Evolutionary conservation across 352 stramenopile species (phyloP).

Genomic region (Pythium folliculosum): DNA sequence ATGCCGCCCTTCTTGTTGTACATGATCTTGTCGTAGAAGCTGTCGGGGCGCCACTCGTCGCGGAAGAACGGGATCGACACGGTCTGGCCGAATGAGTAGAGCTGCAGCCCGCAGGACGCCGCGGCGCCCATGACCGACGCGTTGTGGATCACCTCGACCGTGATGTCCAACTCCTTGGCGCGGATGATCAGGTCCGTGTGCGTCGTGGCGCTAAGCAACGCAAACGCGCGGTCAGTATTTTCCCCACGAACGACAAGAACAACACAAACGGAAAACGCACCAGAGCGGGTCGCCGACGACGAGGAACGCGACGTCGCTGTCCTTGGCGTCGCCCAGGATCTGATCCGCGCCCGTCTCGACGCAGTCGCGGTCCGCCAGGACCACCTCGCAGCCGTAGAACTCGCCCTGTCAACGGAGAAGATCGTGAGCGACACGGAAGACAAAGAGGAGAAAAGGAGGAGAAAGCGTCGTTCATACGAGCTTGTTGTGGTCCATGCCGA

Average conservation of each 20-base stretch:
- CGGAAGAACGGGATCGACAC: constrained; percentile 98
- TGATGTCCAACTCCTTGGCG: constrained; percentile 90
- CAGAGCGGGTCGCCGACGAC: constrained; percentile 98
- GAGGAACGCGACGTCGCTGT: constrained; percentile 95
- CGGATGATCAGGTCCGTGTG: constrained; percentile 98
- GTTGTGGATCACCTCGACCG: constrained; percentile 98
- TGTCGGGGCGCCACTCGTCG: constrained; percentile 95
- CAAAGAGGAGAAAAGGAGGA: too few relatives aligned
- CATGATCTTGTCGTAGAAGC: constrained; percentile 98
- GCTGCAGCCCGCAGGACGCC: constrained; percentile 94
- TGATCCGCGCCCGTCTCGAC: constrained; percentile 97
- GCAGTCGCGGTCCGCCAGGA: constrained; percentile 92
- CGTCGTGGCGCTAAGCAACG: constrained; percentile 90
- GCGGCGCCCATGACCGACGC: constrained; percentile 98
- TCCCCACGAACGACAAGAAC: too few relatives aligned
- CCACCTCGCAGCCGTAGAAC: constrained; percentile 94
- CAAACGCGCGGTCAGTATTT: too few relatives aligned
- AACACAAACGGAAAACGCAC: constrained; percentile 27
- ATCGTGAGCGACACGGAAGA: background rate
- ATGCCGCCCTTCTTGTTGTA: constrained; percentile 96
- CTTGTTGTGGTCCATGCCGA: constrained; percentile 89
- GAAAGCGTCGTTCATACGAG: constrained; percentile 47
- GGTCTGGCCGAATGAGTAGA: constrained; percentile 99
- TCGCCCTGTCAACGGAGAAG: constrained; percentile 10
- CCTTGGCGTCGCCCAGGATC: constrained; percentile 92